Evolutionary conservation across 2,329 filamentous ascomycete genomes (phyloP).

Genomic region (Lachnellula willkommii): DNA sequence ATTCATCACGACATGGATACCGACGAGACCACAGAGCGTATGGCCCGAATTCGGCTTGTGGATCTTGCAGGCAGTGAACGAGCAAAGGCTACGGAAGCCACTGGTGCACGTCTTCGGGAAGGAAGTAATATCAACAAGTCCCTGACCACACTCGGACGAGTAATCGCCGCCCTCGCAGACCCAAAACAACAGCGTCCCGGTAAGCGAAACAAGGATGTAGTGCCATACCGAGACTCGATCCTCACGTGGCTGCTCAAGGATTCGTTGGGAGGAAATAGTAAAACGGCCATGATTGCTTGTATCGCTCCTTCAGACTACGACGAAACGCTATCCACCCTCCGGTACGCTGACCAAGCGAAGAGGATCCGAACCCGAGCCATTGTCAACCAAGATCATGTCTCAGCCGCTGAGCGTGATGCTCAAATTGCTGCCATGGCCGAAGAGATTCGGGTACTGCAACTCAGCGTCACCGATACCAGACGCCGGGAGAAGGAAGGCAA

Average conservation of each 20-base stretch:
- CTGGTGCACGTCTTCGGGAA: slow-evolving; percentile 82
- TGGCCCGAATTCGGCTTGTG: slow-evolving; percentile 87
- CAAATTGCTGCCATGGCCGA: slow-evolving; percentile 94
- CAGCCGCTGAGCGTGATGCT: slow-evolving; percentile 85
- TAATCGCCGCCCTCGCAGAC: slow-evolving; percentile 82
- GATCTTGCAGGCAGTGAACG: slow-evolving; percentile 93
- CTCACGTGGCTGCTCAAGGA: slow-evolving; percentile 87
- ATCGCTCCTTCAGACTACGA: slow-evolving; percentile 95
- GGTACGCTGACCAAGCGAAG: slow-evolving; percentile 97
- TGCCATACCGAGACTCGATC: slow-evolving; percentile 90
- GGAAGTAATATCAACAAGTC: slow-evolving; percentile 99
- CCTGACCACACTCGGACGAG: slow-evolving; percentile 86
- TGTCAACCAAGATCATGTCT: slow-evolving; percentile 93
- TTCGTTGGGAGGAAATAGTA: slow-evolving; percentile 90
- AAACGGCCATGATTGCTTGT: slow-evolving; percentile 98
- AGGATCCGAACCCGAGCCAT: slow-evolving; percentile 89
- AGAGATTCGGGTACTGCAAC: slow-evolving; percentile 80
- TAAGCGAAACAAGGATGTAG: slow-evolving; percentile 63
- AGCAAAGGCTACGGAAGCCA: slow-evolving; percentile 92
- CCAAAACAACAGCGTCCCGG: slow-evolving; percentile 55
- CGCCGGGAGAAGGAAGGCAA: slow-evolving; percentile 67
- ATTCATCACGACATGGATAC: slow-evolving; percentile 96
- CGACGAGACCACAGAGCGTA: slow-evolving; percentile 95
- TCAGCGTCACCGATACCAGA: slow-evolving; percentile 61
- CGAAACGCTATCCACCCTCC: slow-evolving; percentile 89